Percentiles rank a stretch among this genome's conserved stretches.
Conservation (phyloP, 805 yeast genomes). For the Cyberlindnera saturnus region DNA sequence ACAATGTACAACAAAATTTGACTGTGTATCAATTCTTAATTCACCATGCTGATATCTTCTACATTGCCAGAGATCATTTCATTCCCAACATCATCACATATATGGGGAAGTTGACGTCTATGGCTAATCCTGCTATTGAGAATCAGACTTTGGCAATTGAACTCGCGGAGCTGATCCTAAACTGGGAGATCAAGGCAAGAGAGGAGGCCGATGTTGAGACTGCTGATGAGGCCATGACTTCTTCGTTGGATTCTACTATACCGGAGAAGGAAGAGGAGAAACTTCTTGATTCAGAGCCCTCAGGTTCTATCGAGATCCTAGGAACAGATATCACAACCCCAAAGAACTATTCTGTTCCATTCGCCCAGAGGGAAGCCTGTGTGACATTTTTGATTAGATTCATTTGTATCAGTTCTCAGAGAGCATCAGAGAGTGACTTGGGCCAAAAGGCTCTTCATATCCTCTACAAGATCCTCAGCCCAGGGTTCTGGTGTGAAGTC, state of each 20-base stretch:
- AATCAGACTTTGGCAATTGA: conserved; percentile 85
- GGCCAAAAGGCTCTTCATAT: conserved; percentile 81
- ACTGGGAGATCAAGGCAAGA: conserved; percentile 69
- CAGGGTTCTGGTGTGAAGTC: conserved; percentile 81
- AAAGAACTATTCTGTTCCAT: conserved; percentile 55
- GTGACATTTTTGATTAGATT: conserved; percentile 83
- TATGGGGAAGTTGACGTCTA: conserved; percentile 81
- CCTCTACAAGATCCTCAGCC: conserved; percentile 63
- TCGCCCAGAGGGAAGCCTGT: conserved; percentile 81
- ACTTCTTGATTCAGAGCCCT: conserved; percentile 6
- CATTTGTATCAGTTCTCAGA: conserved; percentile 78
- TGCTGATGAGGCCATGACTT: conserved; percentile 13
- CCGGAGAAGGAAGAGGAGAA: conserved; percentile 24
- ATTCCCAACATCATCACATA: conserved; percentile 85
- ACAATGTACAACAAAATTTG: conserved; percentile 78
- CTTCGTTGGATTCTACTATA: conserved; percentile 26
- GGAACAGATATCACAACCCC: conserved; percentile 39
- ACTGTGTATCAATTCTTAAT: conserved; percentile 86
- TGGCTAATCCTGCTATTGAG: conserved; percentile 72
- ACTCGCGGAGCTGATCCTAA: conserved; percentile 74
- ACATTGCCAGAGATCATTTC: conserved; percentile 81
- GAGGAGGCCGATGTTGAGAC: conserved; percentile 11
- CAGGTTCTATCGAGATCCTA: conserved; percentile 18
- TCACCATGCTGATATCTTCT: conserved; percentile 79
- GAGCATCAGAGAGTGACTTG: conserved; percentile 76